A percentile compares a stretch with the other conserved stretches of the same genome.
Conservation (phyloP, 371 early-diverging fungal genomes). For the Nematocida ausubeli region DNA sequence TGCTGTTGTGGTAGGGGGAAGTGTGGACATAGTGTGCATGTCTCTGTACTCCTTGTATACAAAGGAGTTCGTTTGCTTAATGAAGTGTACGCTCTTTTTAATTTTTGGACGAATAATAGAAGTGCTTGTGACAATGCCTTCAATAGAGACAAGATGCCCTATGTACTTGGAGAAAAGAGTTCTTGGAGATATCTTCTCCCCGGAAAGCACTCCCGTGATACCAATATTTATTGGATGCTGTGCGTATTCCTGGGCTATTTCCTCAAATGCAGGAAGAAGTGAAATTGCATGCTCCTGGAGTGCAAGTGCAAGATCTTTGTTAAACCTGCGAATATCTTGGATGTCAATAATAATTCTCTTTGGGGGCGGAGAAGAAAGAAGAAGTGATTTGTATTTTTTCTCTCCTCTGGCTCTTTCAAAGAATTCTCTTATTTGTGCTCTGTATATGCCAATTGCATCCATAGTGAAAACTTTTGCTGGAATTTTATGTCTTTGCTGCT, state of each 20-base stretch:
- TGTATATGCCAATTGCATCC: constrained; percentile 43
- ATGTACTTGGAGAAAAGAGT: constrained; percentile 76
- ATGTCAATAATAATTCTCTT: constrained; percentile 61
- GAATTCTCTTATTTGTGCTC: constrained; percentile 56
- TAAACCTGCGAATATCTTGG: constrained; percentile 61
- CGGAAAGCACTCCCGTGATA: constrained; percentile 33
- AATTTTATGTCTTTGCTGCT: constrained; percentile 4
- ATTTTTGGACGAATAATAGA: constrained; percentile 94
- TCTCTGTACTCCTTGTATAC: constrained; percentile 82
- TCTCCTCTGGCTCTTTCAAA: constrained; percentile 42
- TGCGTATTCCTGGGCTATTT: constrained; percentile 53
- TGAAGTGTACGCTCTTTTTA: constrained; percentile 82
- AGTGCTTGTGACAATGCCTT: constrained; percentile 96
- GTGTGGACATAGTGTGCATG: constrained; percentile 71
- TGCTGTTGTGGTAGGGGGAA: constrained; percentile 72
- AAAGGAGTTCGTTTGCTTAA: constrained; percentile 76
- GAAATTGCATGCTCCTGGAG: constrained; percentile 60
- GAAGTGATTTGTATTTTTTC: constrained; percentile 26
- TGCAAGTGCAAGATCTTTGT: constrained; percentile 52
- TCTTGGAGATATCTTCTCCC: constrained; percentile 72
- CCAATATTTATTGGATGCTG: constrained; percentile 31
- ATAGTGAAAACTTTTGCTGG: constrained; percentile 29
- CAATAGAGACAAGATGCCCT: constrained; percentile 83
- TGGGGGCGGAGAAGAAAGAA: constrained; percentile 16
- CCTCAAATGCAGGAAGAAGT: constrained; percentile 65